Percentiles rank a stretch among this genome's conserved stretches.
These are phyloP conservation scores for Coniferiporia weirii DNA, from an alignment of 1,284 basidiomycete genomes.

Conservation along the genomic window DNA sequence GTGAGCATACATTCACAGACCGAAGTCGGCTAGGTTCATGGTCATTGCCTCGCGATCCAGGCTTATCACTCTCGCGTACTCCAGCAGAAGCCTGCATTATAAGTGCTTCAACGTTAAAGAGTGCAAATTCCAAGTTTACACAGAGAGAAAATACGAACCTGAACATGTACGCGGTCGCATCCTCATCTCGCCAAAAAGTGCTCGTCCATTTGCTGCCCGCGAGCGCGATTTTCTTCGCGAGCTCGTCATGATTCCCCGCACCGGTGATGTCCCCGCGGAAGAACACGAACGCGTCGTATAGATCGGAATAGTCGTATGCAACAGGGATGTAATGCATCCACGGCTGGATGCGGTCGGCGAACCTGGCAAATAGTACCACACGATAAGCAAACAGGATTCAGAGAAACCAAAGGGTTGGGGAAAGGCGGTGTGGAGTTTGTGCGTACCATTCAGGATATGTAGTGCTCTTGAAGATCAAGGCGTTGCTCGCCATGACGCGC, in stretches of 20 bases:
- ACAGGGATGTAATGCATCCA: constrained; percentile 64
- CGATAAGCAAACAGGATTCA: neutral
- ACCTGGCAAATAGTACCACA: constrained; percentile 24
- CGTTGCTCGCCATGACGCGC: constrained; percentile 55
- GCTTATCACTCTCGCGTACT: constrained; percentile 34
- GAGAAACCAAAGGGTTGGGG: neutral
- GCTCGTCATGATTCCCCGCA: constrained; percentile 44
- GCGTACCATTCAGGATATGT: constrained; percentile 61
- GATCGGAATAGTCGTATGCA: constrained; percentile 46
- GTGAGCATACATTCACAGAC: neutral
- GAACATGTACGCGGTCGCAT: constrained; percentile 60
- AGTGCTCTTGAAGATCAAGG: constrained; percentile 59
- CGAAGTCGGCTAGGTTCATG: constrained; percentile 16
- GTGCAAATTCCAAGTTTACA: too few relatives aligned
- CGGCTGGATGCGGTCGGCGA: constrained; percentile 39
- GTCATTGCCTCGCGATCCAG: constrained; percentile 32
- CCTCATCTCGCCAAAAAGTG: constrained; percentile 57
- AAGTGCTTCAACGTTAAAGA: neutral
- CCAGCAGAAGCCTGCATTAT: constrained; percentile 34
- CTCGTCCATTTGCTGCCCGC: constrained; percentile 57
- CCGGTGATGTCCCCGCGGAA: constrained; percentile 47
- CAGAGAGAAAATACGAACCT: constrained; percentile 33
- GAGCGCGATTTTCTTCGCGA: constrained; percentile 51
- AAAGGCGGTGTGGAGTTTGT: constrained; percentile 13
- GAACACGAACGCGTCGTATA: constrained; percentile 52